Conservation (phyloP, 306 rosid species). For the Albizia julibrissin region DNA sequence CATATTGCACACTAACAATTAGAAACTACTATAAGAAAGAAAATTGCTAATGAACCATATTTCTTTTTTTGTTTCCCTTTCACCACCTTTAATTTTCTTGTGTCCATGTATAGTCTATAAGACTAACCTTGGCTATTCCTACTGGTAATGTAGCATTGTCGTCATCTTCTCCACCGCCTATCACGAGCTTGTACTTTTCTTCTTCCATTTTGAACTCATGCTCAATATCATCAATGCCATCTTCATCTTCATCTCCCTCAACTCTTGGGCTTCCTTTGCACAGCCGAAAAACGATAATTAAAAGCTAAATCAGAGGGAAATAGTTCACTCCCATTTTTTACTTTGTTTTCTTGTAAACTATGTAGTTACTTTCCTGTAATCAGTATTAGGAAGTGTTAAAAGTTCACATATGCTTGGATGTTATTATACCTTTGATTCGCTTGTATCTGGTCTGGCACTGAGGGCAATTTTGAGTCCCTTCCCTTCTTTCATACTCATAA, state of each 20-base stretch:
- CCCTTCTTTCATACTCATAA: constrained; percentile 95
- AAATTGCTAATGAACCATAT: neutral
- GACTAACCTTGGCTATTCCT: constrained; percentile 31
- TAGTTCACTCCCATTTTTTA: neutral
- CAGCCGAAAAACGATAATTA: constrained; percentile 11
- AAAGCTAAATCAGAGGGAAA: neutral
- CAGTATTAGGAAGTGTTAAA: neutral
- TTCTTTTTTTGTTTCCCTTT: neutral
- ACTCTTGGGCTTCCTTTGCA: constrained; percentile 91
- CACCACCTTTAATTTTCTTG: neutral
- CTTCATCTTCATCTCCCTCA: constrained; percentile 93
- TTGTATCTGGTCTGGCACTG: constrained; percentile 94
- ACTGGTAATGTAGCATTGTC: constrained; percentile 45
- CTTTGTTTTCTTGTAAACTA: neutral
- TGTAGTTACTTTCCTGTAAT: neutral
- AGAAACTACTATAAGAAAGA: constrained; percentile 2
- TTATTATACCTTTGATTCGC: constrained; percentile 79
- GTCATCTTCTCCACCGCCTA: constrained; percentile 63
- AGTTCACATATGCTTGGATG: neutral
- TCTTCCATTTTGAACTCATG: constrained; percentile 80
- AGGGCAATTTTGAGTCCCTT: constrained; percentile 92
- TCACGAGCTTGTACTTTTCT: constrained; percentile 54
- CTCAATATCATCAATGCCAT: constrained; percentile 90
- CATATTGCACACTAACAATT: constrained; percentile 30
- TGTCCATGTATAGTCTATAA: constrained; percentile 3